These are phyloP conservation scores for Phalaenopsis equestris DNA, from an alignment of 106 monocot species.

Conservation along the genomic window DNA sequence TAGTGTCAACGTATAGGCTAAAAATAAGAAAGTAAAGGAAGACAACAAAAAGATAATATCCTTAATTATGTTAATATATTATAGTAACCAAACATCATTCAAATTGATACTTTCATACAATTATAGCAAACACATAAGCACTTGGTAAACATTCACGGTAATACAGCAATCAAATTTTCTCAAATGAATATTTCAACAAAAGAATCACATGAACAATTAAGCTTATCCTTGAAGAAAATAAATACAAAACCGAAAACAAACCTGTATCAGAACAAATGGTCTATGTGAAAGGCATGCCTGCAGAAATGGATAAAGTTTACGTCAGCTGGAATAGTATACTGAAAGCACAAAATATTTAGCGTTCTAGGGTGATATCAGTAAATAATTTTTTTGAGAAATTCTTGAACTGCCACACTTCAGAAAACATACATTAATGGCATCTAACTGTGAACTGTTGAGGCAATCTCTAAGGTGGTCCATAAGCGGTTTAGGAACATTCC, in stretches of 20 bases:
- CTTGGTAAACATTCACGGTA: not conserved
- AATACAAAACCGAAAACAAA: conserved; percentile 14
- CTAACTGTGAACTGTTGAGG: conserved; percentile 86
- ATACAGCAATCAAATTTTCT: not conserved
- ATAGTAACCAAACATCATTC: not conserved
- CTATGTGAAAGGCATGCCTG: conserved; percentile 95
- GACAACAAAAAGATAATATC: no score
- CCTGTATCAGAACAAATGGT: conserved; percentile 95
- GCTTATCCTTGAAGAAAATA: not conserved
- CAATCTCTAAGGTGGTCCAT: conserved; percentile 72
- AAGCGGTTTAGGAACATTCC: conserved; percentile 77
- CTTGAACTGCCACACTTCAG: not conserved
- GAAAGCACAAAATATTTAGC: not conserved
- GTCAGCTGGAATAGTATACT: not conserved
- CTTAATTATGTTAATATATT: no score
- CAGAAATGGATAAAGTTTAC: conserved; percentile 13
- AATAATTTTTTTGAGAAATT: not conserved
- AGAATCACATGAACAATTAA: not conserved
- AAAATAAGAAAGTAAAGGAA: no score
- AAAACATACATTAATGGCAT: conserved; percentile 62
- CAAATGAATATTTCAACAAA: not conserved
- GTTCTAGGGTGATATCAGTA: not conserved
- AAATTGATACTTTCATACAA: not conserved
- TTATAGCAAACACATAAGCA: not conserved
- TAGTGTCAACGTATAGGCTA: no score